Evolutionary conservation across 805 yeast genomes (phyloP), one percentile per base, ranked within the genome.

Genomic region (Isabelozyma heimii): DNA sequence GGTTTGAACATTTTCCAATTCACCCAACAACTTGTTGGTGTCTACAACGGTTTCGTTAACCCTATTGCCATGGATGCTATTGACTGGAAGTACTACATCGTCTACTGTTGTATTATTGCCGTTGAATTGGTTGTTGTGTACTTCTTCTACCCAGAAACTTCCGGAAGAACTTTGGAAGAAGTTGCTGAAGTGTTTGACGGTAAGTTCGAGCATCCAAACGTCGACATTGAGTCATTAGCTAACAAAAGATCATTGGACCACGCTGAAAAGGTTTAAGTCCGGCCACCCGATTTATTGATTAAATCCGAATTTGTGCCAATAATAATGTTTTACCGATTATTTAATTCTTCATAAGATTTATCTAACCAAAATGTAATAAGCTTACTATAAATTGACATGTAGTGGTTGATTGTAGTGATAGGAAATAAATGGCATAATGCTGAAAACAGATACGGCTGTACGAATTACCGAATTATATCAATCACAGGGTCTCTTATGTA

Each of bases 81-180:
- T 45, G 54, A 55, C 16, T 66, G 70, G 71, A 66, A 66, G 52
- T 67, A 66, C 57, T 67, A 66, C 50, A 66, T 67, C 47, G 70
- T 67, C 8, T 66, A 54, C 58, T 63, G 68, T 47, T 65, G 69
- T 52, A 51, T 60, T 24, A 46, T 65, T 40, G 58, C 55, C 2
- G 56, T 56, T 30, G 69, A 65, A 46, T 50, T 62, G 33, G 42
- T 52, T 13, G 47, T 65, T 37, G 59, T 61, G 37, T 53, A 53
- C 48, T 58, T 66, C 57, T 53, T 57, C 45, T 66, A 55, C 48
- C 60, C 61, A 12, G 71, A 66, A 49, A 67, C 72, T 10, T 57
- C 63, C 14, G 71, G 71, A n/a, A 61, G 61, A 55, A 59, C 70
- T 6, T 64, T 67, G 54, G 71, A 66, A 50, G 72, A 67, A 44